phyloP scores from a whole-genome alignment of 768 basidiomycete species.

The Cyathus striatus region DNA sequence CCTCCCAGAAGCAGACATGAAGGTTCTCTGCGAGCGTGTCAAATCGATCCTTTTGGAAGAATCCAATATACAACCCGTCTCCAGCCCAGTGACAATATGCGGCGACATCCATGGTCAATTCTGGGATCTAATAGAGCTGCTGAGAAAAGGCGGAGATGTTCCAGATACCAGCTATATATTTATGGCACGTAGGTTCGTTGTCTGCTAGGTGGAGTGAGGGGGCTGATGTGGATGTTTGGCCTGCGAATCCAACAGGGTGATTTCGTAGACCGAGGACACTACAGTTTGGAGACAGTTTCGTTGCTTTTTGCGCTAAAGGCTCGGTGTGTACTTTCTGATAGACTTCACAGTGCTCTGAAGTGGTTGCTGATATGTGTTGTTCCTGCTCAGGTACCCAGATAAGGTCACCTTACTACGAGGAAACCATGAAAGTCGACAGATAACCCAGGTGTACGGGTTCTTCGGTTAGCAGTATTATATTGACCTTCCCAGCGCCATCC shows the following conservation, averaged over 20 bases:
- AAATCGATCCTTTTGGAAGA: slow-evolving; percentile 90
- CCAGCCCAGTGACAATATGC: slow-evolving; percentile 88
- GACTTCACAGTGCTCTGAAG: neutral
- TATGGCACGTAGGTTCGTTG: slow-evolving; percentile 70
- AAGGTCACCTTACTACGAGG: slow-evolving; percentile 87
- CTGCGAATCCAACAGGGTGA: slow-evolving; percentile 63
- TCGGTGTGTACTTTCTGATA: slow-evolving; percentile 42
- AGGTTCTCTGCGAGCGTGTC: slow-evolving; percentile 86
- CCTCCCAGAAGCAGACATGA: slow-evolving; percentile 90
- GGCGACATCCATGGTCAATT: slow-evolving; percentile 98
- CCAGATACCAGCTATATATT: slow-evolving; percentile 93
- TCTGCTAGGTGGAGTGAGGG: slow-evolving; percentile 15
- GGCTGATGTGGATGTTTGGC: slow-evolving; percentile 13
- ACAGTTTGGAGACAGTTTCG: slow-evolving; percentile 93
- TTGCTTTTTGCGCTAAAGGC: slow-evolving; percentile 87
- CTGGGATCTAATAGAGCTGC: slow-evolving; percentile 91
- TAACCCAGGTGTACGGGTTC: slow-evolving; percentile 98
- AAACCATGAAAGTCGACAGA: slow-evolving; percentile 96
- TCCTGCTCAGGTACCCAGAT: slow-evolving; percentile 73
- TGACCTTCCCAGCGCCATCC: neutral
- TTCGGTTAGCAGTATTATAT: slow-evolving; percentile 74
- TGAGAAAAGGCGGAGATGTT: slow-evolving; percentile 80
- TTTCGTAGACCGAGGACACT: slow-evolving; percentile 96
- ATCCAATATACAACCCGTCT: slow-evolving; percentile 95
- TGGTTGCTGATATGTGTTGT: slow-evolving; percentile 8